These are phyloP conservation scores for Alternaria novae-zelandiae DNA, from an alignment of 2,329 filamentous ascomycete genomes.

Conservation along the genomic window DNA sequence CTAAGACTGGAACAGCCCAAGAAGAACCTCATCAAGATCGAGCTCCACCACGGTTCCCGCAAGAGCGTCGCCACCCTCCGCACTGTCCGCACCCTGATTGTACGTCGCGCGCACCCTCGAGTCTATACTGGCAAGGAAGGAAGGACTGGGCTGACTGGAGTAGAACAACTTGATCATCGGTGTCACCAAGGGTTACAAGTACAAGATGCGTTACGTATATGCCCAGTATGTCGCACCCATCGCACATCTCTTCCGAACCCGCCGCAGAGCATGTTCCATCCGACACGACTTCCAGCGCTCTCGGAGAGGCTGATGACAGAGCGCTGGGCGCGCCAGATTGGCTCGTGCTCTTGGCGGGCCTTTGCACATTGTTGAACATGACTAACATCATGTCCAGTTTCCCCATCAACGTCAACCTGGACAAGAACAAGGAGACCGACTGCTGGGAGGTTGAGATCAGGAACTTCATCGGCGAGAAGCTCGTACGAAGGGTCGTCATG, in stretches of 20 bases:
- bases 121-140: neutral
- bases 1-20: slow-evolving; percentile 59
- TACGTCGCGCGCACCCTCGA: slow-evolving; percentile 30
- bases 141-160: slow-evolving; percentile 27
- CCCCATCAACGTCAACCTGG: slow-evolving; percentile 99
- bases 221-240: slow-evolving; percentile 65
- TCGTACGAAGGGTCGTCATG: slow-evolving; percentile 91
- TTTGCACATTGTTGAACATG: neutral
- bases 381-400: slow-evolving; percentile 62
- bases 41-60: slow-evolving; percentile 97
- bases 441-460: slow-evolving; percentile 95
- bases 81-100: slow-evolving; percentile 94
- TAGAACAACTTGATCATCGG: slow-evolving; percentile 94
- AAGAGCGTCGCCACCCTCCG: slow-evolving; percentile 98
- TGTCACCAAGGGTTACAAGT: slow-evolving; percentile 99
- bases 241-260: neutral
- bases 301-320: neutral
- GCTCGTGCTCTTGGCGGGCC: neutral
- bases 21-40: slow-evolving; percentile 89
- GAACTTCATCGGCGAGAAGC: slow-evolving; percentile 84
- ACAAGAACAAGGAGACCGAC: slow-evolving; percentile 92
- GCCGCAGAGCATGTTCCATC: neutral
- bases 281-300: neutral
- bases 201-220: slow-evolving; percentile 99
- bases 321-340: neutral